A percentile compares a stretch with the other conserved stretches of the same genome.
These are phyloP conservation scores for Colletotrichum sp. DNA, from an alignment of 2,329 filamentous ascomycete genomes.

Conservation along the genomic window DNA sequence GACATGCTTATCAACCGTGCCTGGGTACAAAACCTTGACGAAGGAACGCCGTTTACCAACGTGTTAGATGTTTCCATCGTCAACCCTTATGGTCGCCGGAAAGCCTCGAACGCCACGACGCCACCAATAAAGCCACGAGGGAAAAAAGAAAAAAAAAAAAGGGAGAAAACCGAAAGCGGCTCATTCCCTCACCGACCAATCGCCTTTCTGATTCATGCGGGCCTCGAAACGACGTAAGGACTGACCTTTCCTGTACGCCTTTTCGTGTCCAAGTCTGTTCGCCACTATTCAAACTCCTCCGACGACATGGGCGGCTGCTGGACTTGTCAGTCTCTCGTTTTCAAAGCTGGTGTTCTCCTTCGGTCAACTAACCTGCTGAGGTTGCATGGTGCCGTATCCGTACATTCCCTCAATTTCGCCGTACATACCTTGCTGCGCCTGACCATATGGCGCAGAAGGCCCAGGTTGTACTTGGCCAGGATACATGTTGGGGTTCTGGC, in stretches of 20 bases:
- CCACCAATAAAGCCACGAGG: neutral
- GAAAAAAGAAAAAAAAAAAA: neutral
- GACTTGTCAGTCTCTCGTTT: neutral
- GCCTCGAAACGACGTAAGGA: neutral
- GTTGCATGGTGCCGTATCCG: constrained; percentile 78
- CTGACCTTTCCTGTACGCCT: neutral
- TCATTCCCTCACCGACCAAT: neutral
- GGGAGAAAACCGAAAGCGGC: neutral
- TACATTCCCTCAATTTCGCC: constrained; percentile 86
- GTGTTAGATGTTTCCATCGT: constrained; percentile 1
- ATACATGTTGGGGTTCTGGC: constrained; percentile 82
- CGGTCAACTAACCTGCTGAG: constrained; percentile 75
- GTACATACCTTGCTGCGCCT: constrained; percentile 82
- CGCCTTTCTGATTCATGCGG: neutral
- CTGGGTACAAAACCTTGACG: neutral
- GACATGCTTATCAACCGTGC: neutral
- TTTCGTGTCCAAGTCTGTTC: neutral
- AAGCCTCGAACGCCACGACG: constrained; percentile 14
- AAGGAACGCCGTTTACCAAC: neutral
- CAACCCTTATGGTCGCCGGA: neutral
- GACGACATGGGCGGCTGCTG: constrained; percentile 47
- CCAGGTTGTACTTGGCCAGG: constrained; percentile 78
- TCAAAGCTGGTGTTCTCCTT: neutral
- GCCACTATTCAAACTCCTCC: constrained; percentile 51
- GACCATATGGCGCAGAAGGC: constrained; percentile 74